Conservation (phyloP, 2,329 filamentous ascomycete genomes). For the Calonectria pteridis region DNA sequence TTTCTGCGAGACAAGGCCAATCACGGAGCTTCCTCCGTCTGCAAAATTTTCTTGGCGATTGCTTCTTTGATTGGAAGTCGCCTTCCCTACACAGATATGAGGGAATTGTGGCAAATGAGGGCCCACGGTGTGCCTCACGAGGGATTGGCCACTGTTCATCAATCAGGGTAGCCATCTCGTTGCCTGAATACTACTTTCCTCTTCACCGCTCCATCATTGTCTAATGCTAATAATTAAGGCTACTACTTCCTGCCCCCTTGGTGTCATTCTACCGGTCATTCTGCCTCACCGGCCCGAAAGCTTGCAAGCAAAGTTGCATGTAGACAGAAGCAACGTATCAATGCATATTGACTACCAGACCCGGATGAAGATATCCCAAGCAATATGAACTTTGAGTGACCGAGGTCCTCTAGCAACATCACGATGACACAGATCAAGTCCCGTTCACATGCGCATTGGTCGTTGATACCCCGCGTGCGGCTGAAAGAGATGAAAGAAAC, state of each 20-base stretch:
- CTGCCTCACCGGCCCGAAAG: not conserved
- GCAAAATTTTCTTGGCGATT: not conserved
- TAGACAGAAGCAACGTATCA: not conserved
- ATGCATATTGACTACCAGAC: not conserved
- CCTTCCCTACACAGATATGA: not conserved
- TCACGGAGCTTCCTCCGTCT: not conserved
- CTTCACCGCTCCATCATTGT: not conserved
- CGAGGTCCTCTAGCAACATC: not conserved
- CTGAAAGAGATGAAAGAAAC: not conserved
- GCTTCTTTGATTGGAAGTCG: not conserved
- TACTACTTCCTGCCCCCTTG: not conserved
- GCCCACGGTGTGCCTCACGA: not conserved
- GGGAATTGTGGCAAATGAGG: not conserved
- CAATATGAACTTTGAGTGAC: not conserved
- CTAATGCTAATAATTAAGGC: not conserved
- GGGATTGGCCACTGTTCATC: not conserved
- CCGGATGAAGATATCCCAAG: not conserved
- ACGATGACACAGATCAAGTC: not conserved
- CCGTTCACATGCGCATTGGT: not conserved
- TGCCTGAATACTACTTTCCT: not conserved
- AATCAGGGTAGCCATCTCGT: not conserved
- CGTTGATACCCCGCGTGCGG: not conserved
- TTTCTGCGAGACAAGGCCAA: not conserved
- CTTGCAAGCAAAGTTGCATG: not conserved
- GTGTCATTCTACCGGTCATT: not conserved